A percentile compares a stretch with the other conserved stretches of the same genome.
Conservation (phyloP, 108 stramenopile species). For the Skeletonema tropicum region DNA sequence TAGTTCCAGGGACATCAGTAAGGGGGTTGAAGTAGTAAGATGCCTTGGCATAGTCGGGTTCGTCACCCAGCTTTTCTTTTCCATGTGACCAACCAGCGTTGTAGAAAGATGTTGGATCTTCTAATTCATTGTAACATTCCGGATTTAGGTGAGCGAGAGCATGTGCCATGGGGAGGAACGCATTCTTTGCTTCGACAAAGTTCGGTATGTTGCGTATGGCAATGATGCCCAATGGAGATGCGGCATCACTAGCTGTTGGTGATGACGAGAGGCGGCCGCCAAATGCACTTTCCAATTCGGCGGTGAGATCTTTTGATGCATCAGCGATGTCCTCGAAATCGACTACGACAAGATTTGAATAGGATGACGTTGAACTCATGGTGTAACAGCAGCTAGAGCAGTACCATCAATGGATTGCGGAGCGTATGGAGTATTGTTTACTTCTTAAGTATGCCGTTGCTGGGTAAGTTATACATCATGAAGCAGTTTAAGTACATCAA, state of each 20-base stretch:
- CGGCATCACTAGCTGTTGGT: not conserved
- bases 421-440: no score
- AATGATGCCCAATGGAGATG: slow-evolving; percentile 64
- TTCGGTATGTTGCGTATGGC: slow-evolving; percentile 84
- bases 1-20: slow-evolving; percentile 77
- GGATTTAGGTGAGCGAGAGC: slow-evolving; percentile 69
- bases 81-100: slow-evolving; percentile 94
- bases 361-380: not conserved
- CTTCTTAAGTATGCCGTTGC: no score
- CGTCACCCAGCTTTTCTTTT: slow-evolving; percentile 88
- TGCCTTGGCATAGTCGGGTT: slow-evolving; percentile 88
- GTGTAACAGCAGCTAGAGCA: no score
- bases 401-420: no score
- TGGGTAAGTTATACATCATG: no score
- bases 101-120: slow-evolving; percentile 77
- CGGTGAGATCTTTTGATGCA: slow-evolving; percentile 23
- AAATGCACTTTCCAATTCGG: slow-evolving; percentile 58
- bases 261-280: slow-evolving; percentile 32
- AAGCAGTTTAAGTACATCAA: no score
- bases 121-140: slow-evolving; percentile 42
- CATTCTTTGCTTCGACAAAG: slow-evolving; percentile 71
- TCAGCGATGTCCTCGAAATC: slow-evolving; percentile 51
- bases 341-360: slow-evolving; percentile 48
- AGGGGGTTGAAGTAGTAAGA: slow-evolving; percentile 90
- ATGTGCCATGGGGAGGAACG: slow-evolving; percentile 76